These are phyloP conservation scores for Solanum infundibuliforme DNA, from an alignment of 257 asterid species.

Conservation along the genomic window DNA sequence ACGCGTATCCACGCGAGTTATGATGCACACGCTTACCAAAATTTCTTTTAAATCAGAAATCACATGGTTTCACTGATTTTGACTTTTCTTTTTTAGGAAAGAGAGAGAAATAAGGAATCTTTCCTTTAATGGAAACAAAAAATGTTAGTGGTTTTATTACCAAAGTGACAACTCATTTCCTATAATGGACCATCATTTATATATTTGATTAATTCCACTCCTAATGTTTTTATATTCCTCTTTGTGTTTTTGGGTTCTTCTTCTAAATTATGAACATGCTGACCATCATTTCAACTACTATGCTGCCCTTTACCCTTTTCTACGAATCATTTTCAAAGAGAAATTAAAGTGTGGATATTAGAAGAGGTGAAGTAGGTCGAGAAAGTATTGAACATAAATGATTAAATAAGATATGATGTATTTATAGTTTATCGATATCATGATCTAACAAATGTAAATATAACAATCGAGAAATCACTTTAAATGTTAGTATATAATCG, in stretches of 20 bases:
- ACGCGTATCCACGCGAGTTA: conserved; percentile 25
- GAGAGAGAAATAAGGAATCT: conserved; percentile 21
- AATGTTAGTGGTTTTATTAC: conserved; percentile 8
- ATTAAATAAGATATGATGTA: too few relatives aligned
- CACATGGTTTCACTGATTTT: conserved; percentile 18
- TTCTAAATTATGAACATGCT: background rate
- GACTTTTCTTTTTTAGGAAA: background rate
- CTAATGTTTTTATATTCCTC: background rate
- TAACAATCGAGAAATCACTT: accelerated
- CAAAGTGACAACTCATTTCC: conserved; percentile 1
- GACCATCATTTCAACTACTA: conserved; percentile 22
- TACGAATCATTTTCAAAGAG: background rate
- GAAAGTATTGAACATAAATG: background rate
- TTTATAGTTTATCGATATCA: background rate
- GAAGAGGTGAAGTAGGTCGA: background rate
- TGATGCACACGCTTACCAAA: conserved; percentile 37
- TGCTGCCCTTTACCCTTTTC: conserved; percentile 6
- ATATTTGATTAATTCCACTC: background rate
- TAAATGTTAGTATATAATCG: background rate
- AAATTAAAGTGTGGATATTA: background rate
- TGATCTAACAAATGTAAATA: accelerated
- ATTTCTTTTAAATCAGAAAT: conserved; percentile 10
- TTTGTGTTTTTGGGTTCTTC: background rate
- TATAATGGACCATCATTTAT: background rate
- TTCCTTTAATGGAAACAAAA: conserved; percentile 44